Evolutionary conservation across 345 rosid species (phyloP), one percentile per base, ranked within the genome.

Genomic region (Xanthoceras sorbifolium): DNA sequence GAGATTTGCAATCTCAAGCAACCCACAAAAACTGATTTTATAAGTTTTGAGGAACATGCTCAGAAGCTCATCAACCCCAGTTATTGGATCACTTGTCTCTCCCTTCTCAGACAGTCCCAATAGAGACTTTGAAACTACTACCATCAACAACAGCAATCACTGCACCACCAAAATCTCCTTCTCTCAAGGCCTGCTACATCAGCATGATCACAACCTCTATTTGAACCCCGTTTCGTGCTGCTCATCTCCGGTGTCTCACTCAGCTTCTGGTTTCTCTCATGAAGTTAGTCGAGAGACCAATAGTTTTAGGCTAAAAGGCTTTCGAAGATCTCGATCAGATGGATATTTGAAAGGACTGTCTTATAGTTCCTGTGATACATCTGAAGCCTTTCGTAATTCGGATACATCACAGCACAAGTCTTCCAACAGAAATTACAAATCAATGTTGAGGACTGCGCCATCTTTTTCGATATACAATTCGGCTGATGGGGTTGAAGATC

Each of bases 391-490:
- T 63, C 75, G 25, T 44, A 70, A 64, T 78, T 34, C 64, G 9
- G 38, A 7, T 31, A 54, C 79, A n/a, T n/a, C n/a, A 20, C 68
- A 76, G n/a, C 73, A 73, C n/a, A 76, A 73, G 60, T 76, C 55
- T 75, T 61, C 55, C 6, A 5, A 10, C 18, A 60, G 26, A 73
- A 15, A 69, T 7, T n/a, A 61, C 54, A 38, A 62, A 68, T 67
- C 79, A 73, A 93, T 90, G 94, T 75, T 93, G 80, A 85, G 67
- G 67, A 76, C 78, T 10, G 91, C 72, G 9, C 90, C 88, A 3
- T 92, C 98, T 69, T 86, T 93, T 77, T 85, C 90, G 4, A 55
- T 84, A 54, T 92, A 72, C 79, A 80, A 70, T 12, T 40, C 66
- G 26, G 40, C 42, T 64, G 85, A 86, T 6, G 87, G 79, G 50